Base-by-base conservation (phyloP, 768 basidiomycete species). In the Russula dissimulans region DNA sequence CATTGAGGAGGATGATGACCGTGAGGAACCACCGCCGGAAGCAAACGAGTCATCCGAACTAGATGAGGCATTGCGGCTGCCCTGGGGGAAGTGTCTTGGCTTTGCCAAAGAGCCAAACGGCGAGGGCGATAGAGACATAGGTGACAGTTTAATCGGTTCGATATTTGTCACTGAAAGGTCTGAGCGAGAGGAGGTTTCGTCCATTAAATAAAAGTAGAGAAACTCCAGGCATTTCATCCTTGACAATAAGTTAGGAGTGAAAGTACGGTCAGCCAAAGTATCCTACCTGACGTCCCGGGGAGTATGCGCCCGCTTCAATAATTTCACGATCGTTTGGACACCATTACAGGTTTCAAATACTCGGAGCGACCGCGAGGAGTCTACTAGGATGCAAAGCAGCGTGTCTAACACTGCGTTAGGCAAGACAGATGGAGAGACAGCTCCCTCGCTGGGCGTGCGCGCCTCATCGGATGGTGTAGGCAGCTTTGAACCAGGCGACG, bases 141-240 rank as follows among this genome's bases (percentile, higher is more conserved):
- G 65, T 5, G 80, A 78, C 4, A 76, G 76, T n/a, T 71, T 70
- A 43, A 75, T 75, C 38, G 71, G 70, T 14, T 64, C 53, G 17
- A 60, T 43, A 47, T 65, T 56, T 42, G 60, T 62, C 45, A 51
- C 58, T 4, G 65, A 59, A 22, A 64, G 59, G 42, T 47, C 54
- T 66, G 63, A 10, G 63, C 49, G 64, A 26, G 71, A 56, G 6
- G 74, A 69, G 1, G 81, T 82, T 69, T 97, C 94, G 61, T 95
- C 94, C 47, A 95, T 77, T 7, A 97, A 78, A 71, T 97, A 97
- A 71, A 95, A 97, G 71, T 95, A 95, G 15, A 97, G 74, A 67
- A 97, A 94, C 69, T 97, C 95, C 17, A 97, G 77, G 63, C 92
- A 95, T 75, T 95, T 95, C 89, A 97, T 95, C 67, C 94, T 95